phyloP scores from a whole-genome alignment of 2,329 filamentous ascomycete genomes.

The Alternaria ethzedia region DNA sequence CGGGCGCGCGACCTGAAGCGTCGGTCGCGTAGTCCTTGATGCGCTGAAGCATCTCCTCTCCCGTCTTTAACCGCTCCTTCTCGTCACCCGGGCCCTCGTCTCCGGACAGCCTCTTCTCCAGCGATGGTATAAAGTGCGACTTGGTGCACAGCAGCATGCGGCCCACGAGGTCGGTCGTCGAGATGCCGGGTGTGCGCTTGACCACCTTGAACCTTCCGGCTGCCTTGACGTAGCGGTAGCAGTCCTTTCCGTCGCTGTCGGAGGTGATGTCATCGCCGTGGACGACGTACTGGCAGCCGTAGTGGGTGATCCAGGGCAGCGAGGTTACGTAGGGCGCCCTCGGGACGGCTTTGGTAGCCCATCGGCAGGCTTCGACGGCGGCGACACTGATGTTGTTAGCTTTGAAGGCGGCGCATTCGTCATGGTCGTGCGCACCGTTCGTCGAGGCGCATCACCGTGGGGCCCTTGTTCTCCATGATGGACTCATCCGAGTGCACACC shows the following conservation, averaged over 20 bases:
- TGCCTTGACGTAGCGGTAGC: slow-evolving; percentile 96
- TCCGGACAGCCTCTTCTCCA: slow-evolving; percentile 72
- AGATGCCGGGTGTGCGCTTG: slow-evolving; percentile 94
- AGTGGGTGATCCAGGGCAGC: slow-evolving; percentile 92
- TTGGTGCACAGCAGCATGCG: slow-evolving; percentile 97
- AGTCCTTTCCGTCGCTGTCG: slow-evolving; percentile 91
- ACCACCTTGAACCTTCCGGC: slow-evolving; percentile 95
- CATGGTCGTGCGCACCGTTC: slow-evolving; percentile 68
- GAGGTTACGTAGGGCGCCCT: slow-evolving; percentile 93
- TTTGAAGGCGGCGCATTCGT: neutral
- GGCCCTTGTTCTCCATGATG: slow-evolving; percentile 96
- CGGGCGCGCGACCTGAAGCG: slow-evolving; percentile 76
- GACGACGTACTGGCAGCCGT: slow-evolving; percentile 93
- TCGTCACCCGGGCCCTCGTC: slow-evolving; percentile 73
- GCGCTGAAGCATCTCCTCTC: slow-evolving; percentile 73
- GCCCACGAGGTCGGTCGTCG: slow-evolving; percentile 96
- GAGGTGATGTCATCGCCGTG: slow-evolving; percentile 98
- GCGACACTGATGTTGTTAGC: slow-evolving; percentile 65
- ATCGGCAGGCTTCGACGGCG: slow-evolving; percentile 92
- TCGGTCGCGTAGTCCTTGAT: slow-evolving; percentile 89
- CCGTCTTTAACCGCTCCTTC: slow-evolving; percentile 69
- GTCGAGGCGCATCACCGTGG: slow-evolving; percentile 92
- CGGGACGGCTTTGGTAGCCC: slow-evolving; percentile 84
- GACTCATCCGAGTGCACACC: slow-evolving; percentile 96
- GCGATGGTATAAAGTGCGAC: slow-evolving; percentile 86